Evolutionary conservation across 495 filamentous ascomycete genomes (phyloP).

Genomic region (Tetracladium setigerum): DNA sequence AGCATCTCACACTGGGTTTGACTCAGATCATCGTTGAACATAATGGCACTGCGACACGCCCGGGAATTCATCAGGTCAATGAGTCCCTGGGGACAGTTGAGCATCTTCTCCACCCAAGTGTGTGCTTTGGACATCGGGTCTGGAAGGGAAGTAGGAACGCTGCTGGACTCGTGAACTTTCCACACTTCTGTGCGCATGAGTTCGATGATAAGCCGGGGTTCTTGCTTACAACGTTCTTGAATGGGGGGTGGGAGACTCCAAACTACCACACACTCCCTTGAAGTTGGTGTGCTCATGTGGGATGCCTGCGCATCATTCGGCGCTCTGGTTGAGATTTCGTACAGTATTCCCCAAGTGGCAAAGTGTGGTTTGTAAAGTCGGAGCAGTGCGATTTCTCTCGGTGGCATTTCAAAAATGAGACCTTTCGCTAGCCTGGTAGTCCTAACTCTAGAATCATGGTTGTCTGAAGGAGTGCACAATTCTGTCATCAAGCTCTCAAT

Average conservation of each 20-base stretch:
- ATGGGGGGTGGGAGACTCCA: conserved; percentile 60
- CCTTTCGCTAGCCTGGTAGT: conserved; percentile 37
- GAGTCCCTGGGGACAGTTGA: conserved; percentile 67
- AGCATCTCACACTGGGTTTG: conserved; percentile 58
- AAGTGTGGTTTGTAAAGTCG: conserved; percentile 47
- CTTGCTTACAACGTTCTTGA: conserved; percentile 63
- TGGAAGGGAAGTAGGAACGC: background rate
- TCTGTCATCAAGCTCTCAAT: conserved; percentile 63
- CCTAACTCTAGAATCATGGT: conserved; percentile 48
- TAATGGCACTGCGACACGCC: conserved; percentile 85
- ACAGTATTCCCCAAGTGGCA: conserved; percentile 63
- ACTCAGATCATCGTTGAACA: conserved; percentile 85
- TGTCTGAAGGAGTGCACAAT: conserved; percentile 29
- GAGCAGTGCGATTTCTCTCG: conserved; percentile 51
- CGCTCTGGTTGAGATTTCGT: conserved; percentile 28
- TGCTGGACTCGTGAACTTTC: conserved; percentile 35
- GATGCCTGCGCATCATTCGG: too few species aligned
- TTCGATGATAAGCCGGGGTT: conserved; percentile 60
- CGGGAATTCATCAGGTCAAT: conserved; percentile 83
- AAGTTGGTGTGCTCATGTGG: too few species aligned
- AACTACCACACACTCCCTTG: conserved; percentile 48
- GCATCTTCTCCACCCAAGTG: conserved; percentile 32
- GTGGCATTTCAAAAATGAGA: conserved; percentile 53
- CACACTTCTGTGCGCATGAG: conserved; percentile 71
- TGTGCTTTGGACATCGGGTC: background rate